These are phyloP conservation scores for Ceratocystis variospora DNA, from an alignment of 2,329 filamentous ascomycete species.

Conservation along the genomic window DNA sequence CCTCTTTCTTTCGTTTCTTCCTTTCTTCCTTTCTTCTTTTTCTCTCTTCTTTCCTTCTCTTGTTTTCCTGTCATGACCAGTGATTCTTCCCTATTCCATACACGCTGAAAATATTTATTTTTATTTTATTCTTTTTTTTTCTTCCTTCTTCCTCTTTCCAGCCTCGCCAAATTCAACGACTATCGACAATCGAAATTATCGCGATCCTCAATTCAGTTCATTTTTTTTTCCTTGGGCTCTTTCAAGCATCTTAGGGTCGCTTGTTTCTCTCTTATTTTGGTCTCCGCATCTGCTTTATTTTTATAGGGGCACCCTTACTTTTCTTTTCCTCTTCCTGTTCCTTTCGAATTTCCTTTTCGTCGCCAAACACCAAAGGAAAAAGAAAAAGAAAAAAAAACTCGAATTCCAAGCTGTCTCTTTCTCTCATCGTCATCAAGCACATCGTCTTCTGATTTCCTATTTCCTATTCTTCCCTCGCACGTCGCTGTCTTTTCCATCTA, in stretches of 20 bases:
- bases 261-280: slow-evolving; percentile 2
- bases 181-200: background rate
- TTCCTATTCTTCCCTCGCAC: background rate
- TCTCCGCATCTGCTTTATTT: background rate
- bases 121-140: slow-evolving; percentile 9
- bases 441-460: background rate
- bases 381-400: background rate
- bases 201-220: background rate
- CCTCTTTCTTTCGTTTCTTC: background rate
- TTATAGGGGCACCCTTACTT: background rate
- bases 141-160: slow-evolving; percentile 11
- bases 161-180: slow-evolving; percentile 14
- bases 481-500: slow-evolving; percentile 1
- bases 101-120: background rate
- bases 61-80: background rate
- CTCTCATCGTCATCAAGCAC: background rate
- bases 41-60: slow-evolving; percentile 6
- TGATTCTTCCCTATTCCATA: background rate
- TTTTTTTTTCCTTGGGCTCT: background rate
- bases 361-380: background rate
- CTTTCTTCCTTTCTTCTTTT: background rate
- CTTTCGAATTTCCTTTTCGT: background rate
- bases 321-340: slow-evolving; percentile 4
- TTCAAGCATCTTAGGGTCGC: background rate
- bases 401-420: too few relatives aligned